phyloP scores from a whole-genome alignment of 192 early-diverging fungal species.

The Bifiguratus adelaidae region DNA sequence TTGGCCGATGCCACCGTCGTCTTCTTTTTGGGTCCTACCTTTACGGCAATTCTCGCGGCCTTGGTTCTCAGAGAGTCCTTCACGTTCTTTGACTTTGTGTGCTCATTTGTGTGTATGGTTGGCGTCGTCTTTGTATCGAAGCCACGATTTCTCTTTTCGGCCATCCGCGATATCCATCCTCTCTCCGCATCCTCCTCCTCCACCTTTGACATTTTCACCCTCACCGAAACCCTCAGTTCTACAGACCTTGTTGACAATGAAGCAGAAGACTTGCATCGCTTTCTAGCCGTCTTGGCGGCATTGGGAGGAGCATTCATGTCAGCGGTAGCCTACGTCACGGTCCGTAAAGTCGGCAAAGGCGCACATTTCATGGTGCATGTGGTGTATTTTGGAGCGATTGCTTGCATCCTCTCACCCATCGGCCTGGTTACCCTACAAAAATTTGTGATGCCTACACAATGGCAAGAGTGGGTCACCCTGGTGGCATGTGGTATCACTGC shows the following conservation, averaged over 20 bases:
- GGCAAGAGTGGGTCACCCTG: slow-evolving; percentile 35
- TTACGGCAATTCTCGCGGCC: slow-evolving; percentile 59
- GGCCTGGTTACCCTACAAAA: slow-evolving; percentile 23
- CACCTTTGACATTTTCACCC: neutral
- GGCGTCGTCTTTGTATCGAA: slow-evolving; percentile 56
- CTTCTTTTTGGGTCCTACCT: slow-evolving; percentile 69
- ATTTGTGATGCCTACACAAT: slow-evolving; percentile 23
- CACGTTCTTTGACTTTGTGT: slow-evolving; percentile 37
- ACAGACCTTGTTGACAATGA: neutral
- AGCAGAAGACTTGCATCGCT: neutral
- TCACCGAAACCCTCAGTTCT: neutral
- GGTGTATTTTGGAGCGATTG: slow-evolving; percentile 61
- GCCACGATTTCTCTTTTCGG: slow-evolving; percentile 36
- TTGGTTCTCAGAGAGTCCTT: slow-evolving; percentile 54
- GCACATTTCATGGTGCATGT: slow-evolving; percentile 74
- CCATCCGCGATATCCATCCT: neutral
- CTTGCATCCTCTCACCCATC: slow-evolving; percentile 33
- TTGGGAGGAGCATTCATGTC: slow-evolving; percentile 48
- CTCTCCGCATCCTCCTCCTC: neutral
- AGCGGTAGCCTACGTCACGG: slow-evolving; percentile 55
- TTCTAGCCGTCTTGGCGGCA: slow-evolving; percentile 30
- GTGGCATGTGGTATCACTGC: slow-evolving; percentile 41
- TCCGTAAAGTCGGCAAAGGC: slow-evolving; percentile 58
- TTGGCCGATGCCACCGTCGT: slow-evolving; percentile 64
- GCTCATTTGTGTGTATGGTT: slow-evolving; percentile 39